phyloP scores from a whole-genome alignment of 139 green algal species.

The Chlorella sp. region DNA sequence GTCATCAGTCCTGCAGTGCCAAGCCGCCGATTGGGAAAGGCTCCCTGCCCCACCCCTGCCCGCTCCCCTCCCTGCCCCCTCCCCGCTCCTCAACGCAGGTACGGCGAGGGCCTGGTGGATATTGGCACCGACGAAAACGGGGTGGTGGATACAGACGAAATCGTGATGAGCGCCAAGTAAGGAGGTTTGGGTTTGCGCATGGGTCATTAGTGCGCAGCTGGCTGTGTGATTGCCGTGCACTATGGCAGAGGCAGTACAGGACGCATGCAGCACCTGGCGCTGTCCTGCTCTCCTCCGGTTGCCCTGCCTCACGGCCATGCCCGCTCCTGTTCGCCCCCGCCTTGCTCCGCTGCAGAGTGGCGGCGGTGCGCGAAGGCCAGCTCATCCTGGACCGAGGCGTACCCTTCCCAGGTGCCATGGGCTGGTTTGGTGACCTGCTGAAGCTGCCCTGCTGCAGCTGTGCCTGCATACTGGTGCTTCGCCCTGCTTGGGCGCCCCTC shows the following conservation, averaged over 20 bases:
- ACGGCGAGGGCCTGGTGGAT: slow-evolving; percentile 9
- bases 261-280: background rate
- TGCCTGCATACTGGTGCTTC: background rate
- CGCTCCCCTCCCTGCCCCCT: no score
- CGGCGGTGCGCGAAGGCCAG: background rate
- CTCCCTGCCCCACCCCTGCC: no score
- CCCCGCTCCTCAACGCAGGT: background rate
- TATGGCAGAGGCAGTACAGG: background rate
- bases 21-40: no score
- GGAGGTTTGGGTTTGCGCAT: background rate
- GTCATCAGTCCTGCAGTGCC: no score
- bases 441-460: background rate
- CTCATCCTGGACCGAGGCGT: background rate
- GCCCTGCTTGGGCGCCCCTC: no score
- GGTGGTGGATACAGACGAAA: background rate
- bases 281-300: background rate
- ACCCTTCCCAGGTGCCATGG: background rate
- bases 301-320: background rate
- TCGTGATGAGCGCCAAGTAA: slow-evolving; percentile 4
- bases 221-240: no score
- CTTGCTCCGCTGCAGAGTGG: background rate
- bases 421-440: background rate
- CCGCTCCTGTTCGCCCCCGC: no score
- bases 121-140: background rate
- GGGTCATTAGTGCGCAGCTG: background rate